Evolutionary conservation across 2,329 filamentous ascomycete genomes (phyloP), one percentile per base, ranked within the genome.

Genomic region (Penicillium nordicum): DNA sequence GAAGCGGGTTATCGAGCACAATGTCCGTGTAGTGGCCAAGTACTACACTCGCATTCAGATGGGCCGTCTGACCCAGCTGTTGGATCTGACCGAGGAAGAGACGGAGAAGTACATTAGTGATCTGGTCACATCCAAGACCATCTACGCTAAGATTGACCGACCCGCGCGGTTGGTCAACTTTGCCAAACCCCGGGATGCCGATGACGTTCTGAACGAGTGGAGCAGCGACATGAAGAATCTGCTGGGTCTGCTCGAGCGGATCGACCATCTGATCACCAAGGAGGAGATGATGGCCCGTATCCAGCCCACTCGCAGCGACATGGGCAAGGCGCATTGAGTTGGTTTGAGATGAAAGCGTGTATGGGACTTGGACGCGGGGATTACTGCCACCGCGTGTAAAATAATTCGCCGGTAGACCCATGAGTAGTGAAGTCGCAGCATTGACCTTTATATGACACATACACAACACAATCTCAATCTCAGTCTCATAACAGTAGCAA

Each of bases 271-370:
- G 69, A 99, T 99, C 70, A 99, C 95, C 53, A 97, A 97, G 82
- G 94, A 99, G 78, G 94, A 99, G 82, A 99, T 99, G 94, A 99
- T 99, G 94, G 94, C 94, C 40, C 84, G 92, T 57, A 97, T 99
- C 69, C 88, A 94, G 75, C 90, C 90, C 1, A 65, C 73, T 27
- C 72, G 72, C 51, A 62, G 63, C 14, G 73, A 74, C 53, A 74
- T 72, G 67, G 63, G 65, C 52, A 76, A 74, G 62, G 74, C 70
- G 56, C 73, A 66, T 61, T 75, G 54, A 69, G 49, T 50, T 36
- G 42, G 10, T 30, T 51, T 36, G 30, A 36, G 29, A 51, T 50
- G 48, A 50, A 37, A 46, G 32, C 25, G 14, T 43, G 29, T 38
- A 47, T 55, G 37, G 27, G 50, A 42, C 43, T 50, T 57, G 14